phyloP scores from a whole-genome alignment of 2,329 filamentous ascomycete species.

The Trichothecium sympodiale region DNA sequence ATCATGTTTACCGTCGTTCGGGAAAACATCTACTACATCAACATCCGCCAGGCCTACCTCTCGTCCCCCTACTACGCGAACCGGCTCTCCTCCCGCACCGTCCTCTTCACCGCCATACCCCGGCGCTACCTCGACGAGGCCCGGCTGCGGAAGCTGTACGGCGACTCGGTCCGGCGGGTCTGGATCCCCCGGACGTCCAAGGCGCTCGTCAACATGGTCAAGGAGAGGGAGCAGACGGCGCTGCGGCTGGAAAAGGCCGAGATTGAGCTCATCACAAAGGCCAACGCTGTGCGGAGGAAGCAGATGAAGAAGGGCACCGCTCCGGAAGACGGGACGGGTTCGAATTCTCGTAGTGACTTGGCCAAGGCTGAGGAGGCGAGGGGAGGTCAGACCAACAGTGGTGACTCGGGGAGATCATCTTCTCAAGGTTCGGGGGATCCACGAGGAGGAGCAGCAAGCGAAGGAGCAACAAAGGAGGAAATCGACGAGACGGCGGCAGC shows the following conservation, averaged over 20 bases:
- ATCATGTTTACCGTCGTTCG: slow-evolving; percentile 82
- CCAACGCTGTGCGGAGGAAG: slow-evolving; percentile 63
- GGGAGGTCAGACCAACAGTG: neutral
- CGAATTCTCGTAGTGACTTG: neutral
- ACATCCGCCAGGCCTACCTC: slow-evolving; percentile 88
- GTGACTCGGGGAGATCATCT: too few species aligned
- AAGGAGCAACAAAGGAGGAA: neutral
- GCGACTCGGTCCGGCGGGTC: slow-evolving; percentile 66
- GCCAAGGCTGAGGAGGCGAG: slow-evolving; percentile 1
- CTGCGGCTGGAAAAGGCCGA: slow-evolving; percentile 79
- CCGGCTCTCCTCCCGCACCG: slow-evolving; percentile 79
- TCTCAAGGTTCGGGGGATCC: too few species aligned
- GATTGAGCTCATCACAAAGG: slow-evolving; percentile 70
- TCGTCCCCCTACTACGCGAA: slow-evolving; percentile 72
- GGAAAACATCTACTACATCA: slow-evolving; percentile 88
- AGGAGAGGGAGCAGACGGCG: slow-evolving; percentile 69
- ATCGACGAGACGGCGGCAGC: neutral
- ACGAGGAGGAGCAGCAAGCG: too few species aligned
- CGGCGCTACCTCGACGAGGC: slow-evolving; percentile 61
- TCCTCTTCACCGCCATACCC: slow-evolving; percentile 85
- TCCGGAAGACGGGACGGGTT: neutral
- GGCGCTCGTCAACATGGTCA: slow-evolving; percentile 68
- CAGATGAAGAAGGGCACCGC: slow-evolving; percentile 17
- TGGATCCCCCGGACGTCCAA: slow-evolving; percentile 75
- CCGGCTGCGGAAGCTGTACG: slow-evolving; percentile 71